These are phyloP conservation scores for Ceratobasidium sp. DNA, from an alignment of 1,284 basidiomycete genomes.

Conservation along the genomic window DNA sequence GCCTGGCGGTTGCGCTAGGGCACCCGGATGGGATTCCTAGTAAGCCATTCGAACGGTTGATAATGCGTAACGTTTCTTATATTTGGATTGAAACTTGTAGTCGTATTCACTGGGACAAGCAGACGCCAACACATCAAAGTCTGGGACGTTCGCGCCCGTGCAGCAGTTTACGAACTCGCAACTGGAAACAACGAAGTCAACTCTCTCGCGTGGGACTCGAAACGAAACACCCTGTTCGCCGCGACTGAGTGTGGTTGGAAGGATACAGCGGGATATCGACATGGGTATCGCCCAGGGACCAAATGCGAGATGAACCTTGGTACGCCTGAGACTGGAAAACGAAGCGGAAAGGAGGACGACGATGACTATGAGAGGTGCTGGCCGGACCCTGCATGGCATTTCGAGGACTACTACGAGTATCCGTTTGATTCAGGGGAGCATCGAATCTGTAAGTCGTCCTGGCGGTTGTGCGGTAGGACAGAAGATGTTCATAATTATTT, in stretches of 20 bases:
- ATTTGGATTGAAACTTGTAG: neutral
- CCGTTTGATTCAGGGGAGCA: slow-evolving; percentile 37
- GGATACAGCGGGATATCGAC: slow-evolving; percentile 40
- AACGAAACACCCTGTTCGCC: slow-evolving; percentile 27
- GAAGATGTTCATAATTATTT: too few species aligned
- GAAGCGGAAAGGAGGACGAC: slow-evolving; percentile 3
- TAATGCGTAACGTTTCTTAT: neutral
- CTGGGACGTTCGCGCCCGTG: slow-evolving; percentile 42
- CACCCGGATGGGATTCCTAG: slow-evolving; percentile 32
- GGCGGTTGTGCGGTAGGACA: neutral
- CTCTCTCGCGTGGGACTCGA: slow-evolving; percentile 35
- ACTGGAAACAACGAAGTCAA: slow-evolving; percentile 43
- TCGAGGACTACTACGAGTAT: slow-evolving; percentile 41
- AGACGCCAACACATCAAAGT: slow-evolving; percentile 24
- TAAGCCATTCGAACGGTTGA: neutral
- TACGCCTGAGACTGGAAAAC: neutral
- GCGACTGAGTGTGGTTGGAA: slow-evolving; percentile 32
- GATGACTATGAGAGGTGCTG: slow-evolving; percentile 29
- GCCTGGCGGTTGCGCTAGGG: neutral
- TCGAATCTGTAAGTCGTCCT: slow-evolving; percentile 34
- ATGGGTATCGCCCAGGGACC: slow-evolving; percentile 33
- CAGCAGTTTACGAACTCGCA: slow-evolving; percentile 38
- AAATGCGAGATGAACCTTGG: neutral
- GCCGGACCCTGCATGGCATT: slow-evolving; percentile 38
- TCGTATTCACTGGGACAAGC: slow-evolving; percentile 25